Evolutionary conservation across 2,329 filamentous ascomycete genomes (phyloP).

Genomic region (Aureobasidium mangrovei): DNA sequence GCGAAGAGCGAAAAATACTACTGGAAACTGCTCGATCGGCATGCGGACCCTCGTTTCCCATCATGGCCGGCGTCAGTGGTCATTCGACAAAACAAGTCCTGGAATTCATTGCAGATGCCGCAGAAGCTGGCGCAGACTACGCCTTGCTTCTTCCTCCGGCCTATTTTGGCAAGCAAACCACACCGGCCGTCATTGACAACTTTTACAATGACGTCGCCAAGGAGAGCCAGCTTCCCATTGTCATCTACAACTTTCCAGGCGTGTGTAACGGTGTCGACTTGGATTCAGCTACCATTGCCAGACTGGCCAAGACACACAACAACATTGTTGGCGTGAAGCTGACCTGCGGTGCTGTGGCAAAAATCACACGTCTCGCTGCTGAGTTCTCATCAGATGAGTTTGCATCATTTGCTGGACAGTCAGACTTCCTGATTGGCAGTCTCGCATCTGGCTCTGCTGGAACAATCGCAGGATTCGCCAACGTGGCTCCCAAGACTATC

Average conservation of each 20-base stretch:
- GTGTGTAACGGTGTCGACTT: constrained; percentile 61
- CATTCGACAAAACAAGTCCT: constrained; percentile 36
- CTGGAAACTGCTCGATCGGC: constrained; percentile 29
- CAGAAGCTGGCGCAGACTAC: constrained; percentile 33
- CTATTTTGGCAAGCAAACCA: constrained; percentile 38
- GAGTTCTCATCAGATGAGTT: constrained; percentile 49
- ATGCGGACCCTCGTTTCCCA: constrained; percentile 33
- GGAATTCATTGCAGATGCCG: constrained; percentile 35
- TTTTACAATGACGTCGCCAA: constrained; percentile 46
- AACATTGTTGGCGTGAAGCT: constrained; percentile 59
- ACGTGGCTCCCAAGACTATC: constrained; percentile 48
- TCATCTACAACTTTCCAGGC: constrained; percentile 64
- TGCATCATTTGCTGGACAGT: constrained; percentile 57
- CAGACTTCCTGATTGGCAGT: constrained; percentile 52
- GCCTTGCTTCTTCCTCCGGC: constrained; percentile 36
- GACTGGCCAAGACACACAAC: constrained; percentile 39
- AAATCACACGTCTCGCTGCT: constrained; percentile 48
- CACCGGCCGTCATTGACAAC: constrained; percentile 31
- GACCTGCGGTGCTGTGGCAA: constrained; percentile 54
- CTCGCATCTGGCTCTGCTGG: constrained; percentile 40
- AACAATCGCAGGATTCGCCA: constrained; percentile 44
- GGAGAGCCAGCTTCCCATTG: constrained; percentile 52
- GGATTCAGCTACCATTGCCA: constrained; percentile 49
- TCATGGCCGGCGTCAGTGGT: constrained; percentile 37
- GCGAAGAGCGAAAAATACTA: constrained; percentile 33